These are phyloP conservation scores for Fusarium aywerte DNA, from an alignment of 2,329 filamentous ascomycete genomes.

Conservation along the genomic window DNA sequence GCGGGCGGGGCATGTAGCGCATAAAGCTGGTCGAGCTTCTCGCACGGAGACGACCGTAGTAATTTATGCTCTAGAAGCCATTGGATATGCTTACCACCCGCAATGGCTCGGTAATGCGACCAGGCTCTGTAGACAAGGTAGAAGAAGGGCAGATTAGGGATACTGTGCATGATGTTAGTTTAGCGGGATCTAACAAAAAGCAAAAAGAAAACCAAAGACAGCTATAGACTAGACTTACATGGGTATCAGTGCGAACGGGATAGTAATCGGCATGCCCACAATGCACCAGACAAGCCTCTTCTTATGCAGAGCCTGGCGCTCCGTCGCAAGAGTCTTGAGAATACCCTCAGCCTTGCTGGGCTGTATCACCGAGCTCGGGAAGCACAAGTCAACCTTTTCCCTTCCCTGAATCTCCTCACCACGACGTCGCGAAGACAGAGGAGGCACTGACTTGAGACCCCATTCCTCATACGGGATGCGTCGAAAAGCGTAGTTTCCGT, in stretches of 20 bases:
- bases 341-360: slow-evolving; percentile 70
- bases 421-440: slow-evolving; percentile 74
- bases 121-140: slow-evolving; percentile 92
- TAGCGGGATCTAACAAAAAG: neutral
- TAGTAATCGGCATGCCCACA: slow-evolving; percentile 82
- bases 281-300: slow-evolving; percentile 83
- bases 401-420: slow-evolving; percentile 71
- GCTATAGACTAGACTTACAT: slow-evolving; percentile 68
- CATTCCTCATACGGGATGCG: slow-evolving; percentile 97
- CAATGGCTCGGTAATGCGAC: slow-evolving; percentile 89
- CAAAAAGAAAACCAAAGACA: neutral
- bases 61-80: slow-evolving; percentile 82
- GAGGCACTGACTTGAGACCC: slow-evolving; percentile 94
- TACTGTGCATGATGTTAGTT: slow-evolving; percentile 57
- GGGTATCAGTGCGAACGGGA: slow-evolving; percentile 85
- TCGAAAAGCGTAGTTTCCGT: slow-evolving; percentile 86
- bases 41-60: slow-evolving; percentile 72
- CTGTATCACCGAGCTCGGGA: slow-evolving; percentile 76
- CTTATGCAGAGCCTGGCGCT: slow-evolving; percentile 81
- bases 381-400: slow-evolving; percentile 78
- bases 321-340: slow-evolving; percentile 78
- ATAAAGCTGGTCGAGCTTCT: slow-evolving; percentile 80
- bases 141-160: slow-evolving; percentile 97
- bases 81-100: slow-evolving; percentile 85
- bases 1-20: slow-evolving; percentile 53